Evolutionary conservation across 1,284 basidiomycete genomes (phyloP), one percentile per base, ranked within the genome.

Genomic region (Tylopilus sp.): DNA sequence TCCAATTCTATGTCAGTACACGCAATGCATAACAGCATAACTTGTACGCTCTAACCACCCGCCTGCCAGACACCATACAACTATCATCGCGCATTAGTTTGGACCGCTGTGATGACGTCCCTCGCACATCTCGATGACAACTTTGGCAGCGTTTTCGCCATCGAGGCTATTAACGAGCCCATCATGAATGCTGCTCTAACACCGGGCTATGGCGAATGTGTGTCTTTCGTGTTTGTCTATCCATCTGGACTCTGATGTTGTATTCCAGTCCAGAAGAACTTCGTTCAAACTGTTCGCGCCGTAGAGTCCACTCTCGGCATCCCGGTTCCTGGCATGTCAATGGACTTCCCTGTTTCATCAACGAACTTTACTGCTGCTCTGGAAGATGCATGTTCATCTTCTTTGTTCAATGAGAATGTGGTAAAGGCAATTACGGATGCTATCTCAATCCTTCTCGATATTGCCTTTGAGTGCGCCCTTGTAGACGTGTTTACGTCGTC

Each of bases 91-190:
- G 92, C 92, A 17, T 81, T 93, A 60, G 81, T 89, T 35, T 93
- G 92, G 92, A 88, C 90, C 0, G 88, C 88, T 23, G 89, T 93
- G 34, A 92, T 93, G 89, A 90, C 92, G 1, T 78, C 85, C 10
- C 80, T 93, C 25, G 81, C 88, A 4, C 92, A 93, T 73, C 78
- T 91, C 27, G 89, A 93, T 74, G 84, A 90, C 12, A 81, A 82
- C 48, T 93, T 93, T 73, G 80, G 74, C 31, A 87, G 82, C 37
- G 91, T 91, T n/a, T 89, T 89, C 62, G 82, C 89, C 1, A 90
- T 93, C 41, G 85, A 93, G 73, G 91, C 91, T 3, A 83, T 91
- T 53, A 93, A 93, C 71, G 92, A 93, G 69, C 90, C 90, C 0
- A 87, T 90, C 70, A 89, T 87, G 89, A 79, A 93, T 74, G 88